A percentile compares a stretch with the other conserved stretches of the same genome.
These are phyloP conservation scores for Trypanosoma conorhini DNA, from an alignment of 208 protist genomes.

Conservation along the genomic window DNA sequence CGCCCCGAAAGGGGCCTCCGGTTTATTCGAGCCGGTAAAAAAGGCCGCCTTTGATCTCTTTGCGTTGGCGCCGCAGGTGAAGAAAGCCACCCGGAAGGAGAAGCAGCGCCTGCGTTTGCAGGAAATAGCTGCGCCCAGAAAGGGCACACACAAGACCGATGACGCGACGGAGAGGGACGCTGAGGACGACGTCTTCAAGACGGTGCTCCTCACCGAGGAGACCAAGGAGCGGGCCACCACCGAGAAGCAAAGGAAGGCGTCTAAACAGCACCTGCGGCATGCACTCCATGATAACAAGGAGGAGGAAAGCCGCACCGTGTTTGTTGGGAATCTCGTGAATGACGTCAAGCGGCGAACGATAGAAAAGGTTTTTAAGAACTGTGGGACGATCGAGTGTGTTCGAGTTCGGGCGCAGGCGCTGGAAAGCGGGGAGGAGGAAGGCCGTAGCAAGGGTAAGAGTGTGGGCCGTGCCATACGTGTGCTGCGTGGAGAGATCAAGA, in stretches of 20 bases:
- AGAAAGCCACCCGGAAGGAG: constrained; percentile 79
- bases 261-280: constrained; percentile 63
- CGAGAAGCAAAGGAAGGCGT: constrained; percentile 29
- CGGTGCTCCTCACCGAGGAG: constrained; percentile 50
- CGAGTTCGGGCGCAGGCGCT: constrained; percentile 82
- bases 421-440: constrained; percentile 27
- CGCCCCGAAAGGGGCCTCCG: not conserved
- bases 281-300: constrained; percentile 80
- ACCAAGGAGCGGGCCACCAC: constrained; percentile 28
- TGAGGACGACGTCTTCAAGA: constrained; percentile 38
- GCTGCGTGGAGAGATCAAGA: constrained; percentile 83
- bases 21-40: constrained; percentile 56
- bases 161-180: not conserved
- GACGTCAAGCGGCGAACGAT: constrained; percentile 67
- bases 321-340: constrained; percentile 91
- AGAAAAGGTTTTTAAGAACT: constrained; percentile 79
- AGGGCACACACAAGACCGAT: constrained; percentile 7
- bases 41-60: constrained; percentile 82
- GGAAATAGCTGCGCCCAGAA: constrained; percentile 26
- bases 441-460: constrained; percentile 22
- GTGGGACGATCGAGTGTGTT: constrained; percentile 72
- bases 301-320: constrained; percentile 86
- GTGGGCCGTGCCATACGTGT: constrained; percentile 81
- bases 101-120: constrained; percentile 56
- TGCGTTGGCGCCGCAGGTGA: constrained; percentile 78